These are phyloP conservation scores for Venturia carpophila DNA, from an alignment of 2,329 filamentous ascomycete species.

Conservation along the genomic window DNA sequence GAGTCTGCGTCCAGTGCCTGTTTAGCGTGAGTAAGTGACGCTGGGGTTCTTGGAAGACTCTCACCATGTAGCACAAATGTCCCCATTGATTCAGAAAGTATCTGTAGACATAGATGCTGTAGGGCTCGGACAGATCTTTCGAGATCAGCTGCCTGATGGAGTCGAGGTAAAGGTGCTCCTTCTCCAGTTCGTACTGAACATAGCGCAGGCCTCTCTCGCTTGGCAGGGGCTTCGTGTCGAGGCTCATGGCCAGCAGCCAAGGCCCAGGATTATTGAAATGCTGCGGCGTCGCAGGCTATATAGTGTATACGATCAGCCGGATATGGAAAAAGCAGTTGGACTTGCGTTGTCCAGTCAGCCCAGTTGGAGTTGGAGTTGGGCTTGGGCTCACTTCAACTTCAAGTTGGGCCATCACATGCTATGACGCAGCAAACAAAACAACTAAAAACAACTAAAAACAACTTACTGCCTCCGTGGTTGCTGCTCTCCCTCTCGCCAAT, in stretches of 20 bases:
- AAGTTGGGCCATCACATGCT: neutral
- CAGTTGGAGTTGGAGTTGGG: neutral
- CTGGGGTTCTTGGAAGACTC: neutral
- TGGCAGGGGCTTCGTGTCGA: neutral
- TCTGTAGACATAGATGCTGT: conserved; percentile 98
- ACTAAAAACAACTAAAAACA: too few species aligned
- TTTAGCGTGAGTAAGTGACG: conserved; percentile 21
- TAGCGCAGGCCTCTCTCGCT: conserved; percentile 36
- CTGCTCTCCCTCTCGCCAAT: neutral
- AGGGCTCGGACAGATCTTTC: conserved; percentile 93
- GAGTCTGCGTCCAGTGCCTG: conserved; percentile 48
- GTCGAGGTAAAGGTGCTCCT: conserved; percentile 63
- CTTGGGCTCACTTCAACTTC: neutral
- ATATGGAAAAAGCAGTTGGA: neutral
- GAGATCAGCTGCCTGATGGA: conserved; percentile 89
- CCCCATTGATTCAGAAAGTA: conserved; percentile 99
- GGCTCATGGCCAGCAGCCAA: conserved; percentile 13
- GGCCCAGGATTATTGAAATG: neutral
- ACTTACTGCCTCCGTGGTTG: too few species aligned
- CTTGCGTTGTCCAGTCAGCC: neutral
- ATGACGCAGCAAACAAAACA: neutral
- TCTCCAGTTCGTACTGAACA: conserved; percentile 50
- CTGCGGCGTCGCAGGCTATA: neutral
- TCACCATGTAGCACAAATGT: conserved; percentile 90
- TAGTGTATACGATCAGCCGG: neutral